Evolutionary conservation across 768 basidiomycete genomes (phyloP), one percentile per base, ranked within the genome.

Genomic region (Phaffia australis): DNA sequence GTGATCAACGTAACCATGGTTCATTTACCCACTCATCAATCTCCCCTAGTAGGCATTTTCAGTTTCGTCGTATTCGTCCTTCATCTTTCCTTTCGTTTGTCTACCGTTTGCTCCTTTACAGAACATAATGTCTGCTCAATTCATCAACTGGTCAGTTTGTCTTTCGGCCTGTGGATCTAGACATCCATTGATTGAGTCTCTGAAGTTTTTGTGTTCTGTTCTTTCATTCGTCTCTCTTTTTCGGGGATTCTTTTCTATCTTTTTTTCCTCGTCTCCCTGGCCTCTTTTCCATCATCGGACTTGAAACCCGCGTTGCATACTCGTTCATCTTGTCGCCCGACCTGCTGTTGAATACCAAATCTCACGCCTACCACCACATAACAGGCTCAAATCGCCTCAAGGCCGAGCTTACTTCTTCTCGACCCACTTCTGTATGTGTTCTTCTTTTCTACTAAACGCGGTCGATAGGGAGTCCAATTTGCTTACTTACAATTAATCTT

Each of bases 361-460:
- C 4, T 42, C 35, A 42, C 11, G 6, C 11, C 11, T 4, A 42
- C 35, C 35, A 42, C 3, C 21, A 16, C 56, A 27, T 29, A 1
- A 30, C 9, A 67, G 66, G 66, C 27, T 67, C 66, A 67, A 67
- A 51, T 62, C 66, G 15, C 66, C 66, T 19, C n/a, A 55, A 4
- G 66, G 66, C 30, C 66, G 66, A 47, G 55, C 60, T 9, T 67
- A 67, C 60, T 67, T 67, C 60, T 67, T 67, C 66, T 62, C 60
- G n/a, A 67, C 66, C 52, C 66, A 67, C 47, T 67, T 67, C 60
- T 67, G 66, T 67, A 16, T 8, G 65, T 56, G 7, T n/a, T 14
- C 5, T 6, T 32, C 19, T n/a, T 32, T 8, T 63, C 3, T 15
- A 46, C 5, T 30, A 49, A 16, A 16, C 50, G 3, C 18, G n/a